Base-by-base conservation (phyloP, 2,329 filamentous ascomycete species). In the Dothiorella sarmentorum region DNA sequence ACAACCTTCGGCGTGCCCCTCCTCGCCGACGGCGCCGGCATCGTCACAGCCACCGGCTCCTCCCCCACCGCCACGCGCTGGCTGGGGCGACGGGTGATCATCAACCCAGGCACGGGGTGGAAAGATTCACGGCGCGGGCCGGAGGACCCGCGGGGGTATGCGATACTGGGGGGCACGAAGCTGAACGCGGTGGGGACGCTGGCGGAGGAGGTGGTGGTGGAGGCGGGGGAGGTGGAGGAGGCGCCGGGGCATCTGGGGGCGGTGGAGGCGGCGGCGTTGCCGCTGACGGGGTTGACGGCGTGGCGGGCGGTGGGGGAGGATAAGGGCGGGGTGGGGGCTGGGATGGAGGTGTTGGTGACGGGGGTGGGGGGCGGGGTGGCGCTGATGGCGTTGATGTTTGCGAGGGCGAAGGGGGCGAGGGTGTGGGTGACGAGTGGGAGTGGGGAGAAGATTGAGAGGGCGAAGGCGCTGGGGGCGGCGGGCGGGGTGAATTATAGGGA, bases 311-410 rank as follows among this genome's bases (percentile, higher is more conserved):
- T 95, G 42, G 83, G 94, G 53, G 88, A 83, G 6, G 97, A 97
- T 79, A 85, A 82, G 49, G 83, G 81, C 4, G 85, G 86, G 63
- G 82, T 82, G 6, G 75, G 78, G 59, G 73, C 75, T 0, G 90
- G 90, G 2, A 77, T 83, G 61, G 96, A 95, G 68, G 80, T 97
- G 3, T 77, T 97, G 29, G 76, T 97, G 40, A 97, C 93, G 4
- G 93, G 93, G 0, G 95, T 97, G 72, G 93, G 93, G 0, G 93
- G 93, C 33, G 93, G 93, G 42, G 93, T 97, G 1, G 93, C 93
- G 31, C 77, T 97, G 58, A 87, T 90, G 78, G 88, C 83, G 5
- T 76, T 97, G 65, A 81, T 90, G 71, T 96, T 96, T 74, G 91
- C 85, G 10, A 85, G 87, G 11, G 90, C 9, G 76, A 85, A 63